Base-by-base conservation (phyloP, 345 rosid species). In the Brassica rapa region DNA sequence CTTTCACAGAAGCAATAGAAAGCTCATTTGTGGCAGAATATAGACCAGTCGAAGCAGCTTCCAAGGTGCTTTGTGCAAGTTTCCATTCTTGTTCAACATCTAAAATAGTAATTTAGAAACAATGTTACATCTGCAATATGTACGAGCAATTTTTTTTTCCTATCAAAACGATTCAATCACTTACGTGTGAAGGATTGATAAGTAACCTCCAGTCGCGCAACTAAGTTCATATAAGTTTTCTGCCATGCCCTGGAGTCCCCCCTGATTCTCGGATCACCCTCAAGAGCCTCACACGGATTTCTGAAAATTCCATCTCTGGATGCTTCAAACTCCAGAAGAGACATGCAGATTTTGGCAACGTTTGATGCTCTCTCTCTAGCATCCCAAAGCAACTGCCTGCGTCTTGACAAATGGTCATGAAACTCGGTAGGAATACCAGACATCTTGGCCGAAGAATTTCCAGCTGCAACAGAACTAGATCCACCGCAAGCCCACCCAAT, bases 401-500 rank as follows among this genome's bases (percentile, higher is more conserved):
- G 87, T 82, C 90, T 90, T 61, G 77, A 80, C 76, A 93, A 83
- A 86, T 91, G 90, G 63, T 90, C 90, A 78, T 90, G 95, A 79
- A 93, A 93, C 69, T 91, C 90, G 1, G 89, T 82, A 82, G 98
- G 97, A 81, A 91, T 91, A 62, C 94, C 94, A 14, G 95, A 88
- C 71, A 81, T 79, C 88, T 88, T 93, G 77, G 85, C 71, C 43
- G 93, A 82, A 49, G 86, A 75, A 78, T 81, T 86, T 84, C 87
- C 96, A 62, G 80, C 55, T 43, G 82, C 69, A 76, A 74, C 76
- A 65, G 95, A 86, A 76, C 83, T 87, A 80, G 92, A 84, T 43
- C 92, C 97, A 68, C 97, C 97, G 60, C 98, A 93, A 80, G 98
- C 97, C 98, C 97, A 93, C 62, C 88, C 90, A 97, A 93, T 90